Percentiles rank a stretch among this genome's conserved stretches.
Conservation (phyloP, 192 early-diverging fungal species). For the Lobosporangium transversale region DNA sequence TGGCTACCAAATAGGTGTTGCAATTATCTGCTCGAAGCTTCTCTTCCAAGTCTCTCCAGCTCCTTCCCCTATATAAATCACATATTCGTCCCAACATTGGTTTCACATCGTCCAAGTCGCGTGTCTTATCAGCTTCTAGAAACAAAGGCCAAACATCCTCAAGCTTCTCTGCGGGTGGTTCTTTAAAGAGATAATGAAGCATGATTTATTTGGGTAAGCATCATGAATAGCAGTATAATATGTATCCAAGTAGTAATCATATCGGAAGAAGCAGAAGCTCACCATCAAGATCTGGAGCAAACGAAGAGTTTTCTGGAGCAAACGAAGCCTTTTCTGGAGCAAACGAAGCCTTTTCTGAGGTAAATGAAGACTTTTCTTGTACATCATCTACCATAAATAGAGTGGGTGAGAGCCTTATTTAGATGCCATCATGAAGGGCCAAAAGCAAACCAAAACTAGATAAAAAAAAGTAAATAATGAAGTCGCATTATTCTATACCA, state of each 20-base stretch:
- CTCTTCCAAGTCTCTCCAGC: slow-evolving; percentile 27
- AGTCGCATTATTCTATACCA: no score
- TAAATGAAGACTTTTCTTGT: no score
- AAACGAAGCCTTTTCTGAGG: not conserved
- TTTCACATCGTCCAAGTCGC: slow-evolving; percentile 45
- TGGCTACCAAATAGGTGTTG: slow-evolving; percentile 39
- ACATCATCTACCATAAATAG: no score
- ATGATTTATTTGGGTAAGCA: no score
- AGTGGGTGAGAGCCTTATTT: no score
- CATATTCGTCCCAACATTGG: slow-evolving; percentile 18
- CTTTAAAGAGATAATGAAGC: not conserved
- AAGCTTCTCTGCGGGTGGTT: not conserved
- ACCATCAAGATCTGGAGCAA: not conserved
- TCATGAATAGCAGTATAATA: no score
- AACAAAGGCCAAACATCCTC: slow-evolving; percentile 36
- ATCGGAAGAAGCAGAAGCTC: not conserved
- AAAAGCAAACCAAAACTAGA: no score
- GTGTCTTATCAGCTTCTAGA: slow-evolving; percentile 22
- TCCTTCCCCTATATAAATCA: slow-evolving; percentile 4
- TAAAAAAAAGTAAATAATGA: no score
- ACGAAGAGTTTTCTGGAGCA: not conserved
- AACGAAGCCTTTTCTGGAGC: not conserved
- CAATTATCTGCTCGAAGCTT: slow-evolving; percentile 35
- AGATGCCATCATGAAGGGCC: no score
- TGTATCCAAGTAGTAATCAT: no score